These are phyloP conservation scores for Avena sativa DNA, from an alignment of 176 grass and related monocot species.

Conservation along the genomic window DNA sequence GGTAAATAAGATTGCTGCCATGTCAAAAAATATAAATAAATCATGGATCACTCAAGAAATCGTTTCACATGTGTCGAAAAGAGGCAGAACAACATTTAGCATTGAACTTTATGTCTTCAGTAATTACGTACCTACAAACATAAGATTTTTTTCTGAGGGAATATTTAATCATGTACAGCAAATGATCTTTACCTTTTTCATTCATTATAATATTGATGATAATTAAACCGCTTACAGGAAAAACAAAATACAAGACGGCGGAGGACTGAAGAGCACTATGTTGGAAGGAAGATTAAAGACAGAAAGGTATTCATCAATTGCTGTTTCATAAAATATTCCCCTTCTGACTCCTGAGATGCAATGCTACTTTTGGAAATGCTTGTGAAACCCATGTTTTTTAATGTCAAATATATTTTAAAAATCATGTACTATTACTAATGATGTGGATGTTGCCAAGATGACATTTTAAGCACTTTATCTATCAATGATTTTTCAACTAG, in stretches of 20 bases:
- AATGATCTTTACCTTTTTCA: neutral
- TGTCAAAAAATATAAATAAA: neutral
- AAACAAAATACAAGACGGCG: constrained; percentile 76
- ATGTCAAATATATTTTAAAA: constrained; percentile 25
- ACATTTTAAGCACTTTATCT: neutral
- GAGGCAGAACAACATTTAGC: neutral
- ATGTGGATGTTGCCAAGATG: neutral
- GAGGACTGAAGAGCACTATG: constrained; percentile 62
- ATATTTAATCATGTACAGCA: neutral
- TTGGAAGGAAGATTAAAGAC: constrained; percentile 75
- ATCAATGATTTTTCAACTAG: neutral
- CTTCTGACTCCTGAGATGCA: constrained; percentile 1
- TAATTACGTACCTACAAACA: neutral
- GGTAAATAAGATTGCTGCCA: constrained; percentile 1
- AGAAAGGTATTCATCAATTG: constrained; percentile 63
- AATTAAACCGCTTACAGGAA: constrained; percentile 54
- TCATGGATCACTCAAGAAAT: neutral
- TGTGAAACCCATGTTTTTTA: constrained; percentile 24
- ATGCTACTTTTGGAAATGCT: neutral
- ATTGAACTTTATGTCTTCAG: neutral
- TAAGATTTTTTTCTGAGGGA: neutral
- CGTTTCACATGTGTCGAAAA: neutral
- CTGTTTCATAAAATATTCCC: neutral
- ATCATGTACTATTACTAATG: constrained; percentile 6
- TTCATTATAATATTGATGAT: neutral